Conservation (phyloP, 2,329 filamentous ascomycete species). For the Hypoxylon sp. region DNA sequence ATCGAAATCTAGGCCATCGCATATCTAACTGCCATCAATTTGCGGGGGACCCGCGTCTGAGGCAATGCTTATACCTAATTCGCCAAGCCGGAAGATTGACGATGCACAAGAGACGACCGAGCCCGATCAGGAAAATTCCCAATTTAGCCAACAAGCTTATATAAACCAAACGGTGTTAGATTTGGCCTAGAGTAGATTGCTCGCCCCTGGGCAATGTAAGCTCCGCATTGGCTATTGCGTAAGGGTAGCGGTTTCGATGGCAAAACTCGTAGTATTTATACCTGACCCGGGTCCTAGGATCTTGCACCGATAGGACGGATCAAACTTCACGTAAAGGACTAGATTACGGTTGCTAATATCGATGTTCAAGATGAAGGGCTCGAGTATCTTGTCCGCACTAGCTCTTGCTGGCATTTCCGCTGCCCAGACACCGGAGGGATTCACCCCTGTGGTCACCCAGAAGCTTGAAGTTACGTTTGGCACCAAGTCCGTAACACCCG, state of each 20-base stretch:
- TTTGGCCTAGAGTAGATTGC: constrained; percentile 34
- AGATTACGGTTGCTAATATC: neutral
- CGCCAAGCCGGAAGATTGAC: constrained; percentile 48
- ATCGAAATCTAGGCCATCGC: constrained; percentile 12
- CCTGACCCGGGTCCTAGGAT: constrained; percentile 13
- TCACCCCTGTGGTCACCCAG: constrained; percentile 47
- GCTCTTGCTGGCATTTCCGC: constrained; percentile 43
- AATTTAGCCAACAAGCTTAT: constrained; percentile 46
- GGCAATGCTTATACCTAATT: constrained; percentile 32
- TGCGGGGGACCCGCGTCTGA: constrained; percentile 39
- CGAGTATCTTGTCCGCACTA: constrained; percentile 41
- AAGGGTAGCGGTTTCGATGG: constrained; percentile 15
- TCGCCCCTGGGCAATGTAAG: constrained; percentile 29
- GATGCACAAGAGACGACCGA: constrained; percentile 30
- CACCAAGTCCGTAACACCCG: constrained; percentile 50
- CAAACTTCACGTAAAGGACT: constrained; percentile 2
- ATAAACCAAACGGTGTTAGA: constrained; percentile 31
- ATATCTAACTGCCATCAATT: constrained; percentile 38
- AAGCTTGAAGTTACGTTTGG: constrained; percentile 52
- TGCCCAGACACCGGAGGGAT: constrained; percentile 51
- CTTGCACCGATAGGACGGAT: neutral
- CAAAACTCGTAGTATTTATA: constrained; percentile 32
- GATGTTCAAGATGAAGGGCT: constrained; percentile 48
- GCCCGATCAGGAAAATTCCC: constrained; percentile 42
- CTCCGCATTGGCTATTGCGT: constrained; percentile 36